Evolutionary conservation across 495 filamentous ascomycete genomes (phyloP).

Genomic region (Penicillium tannophilum): DNA sequence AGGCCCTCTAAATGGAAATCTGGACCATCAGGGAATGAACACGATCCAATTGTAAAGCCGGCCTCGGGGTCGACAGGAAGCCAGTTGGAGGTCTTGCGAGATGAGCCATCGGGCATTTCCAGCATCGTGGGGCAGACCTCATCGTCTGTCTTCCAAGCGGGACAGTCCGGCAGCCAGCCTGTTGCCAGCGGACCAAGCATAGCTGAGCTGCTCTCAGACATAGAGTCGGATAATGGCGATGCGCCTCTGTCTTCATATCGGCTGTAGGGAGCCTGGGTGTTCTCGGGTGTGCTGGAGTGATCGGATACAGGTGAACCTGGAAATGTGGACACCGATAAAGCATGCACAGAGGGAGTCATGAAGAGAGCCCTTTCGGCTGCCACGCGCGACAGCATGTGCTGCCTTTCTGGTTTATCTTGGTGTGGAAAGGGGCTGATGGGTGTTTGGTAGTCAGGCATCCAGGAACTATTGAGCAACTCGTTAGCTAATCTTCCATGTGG

Average conservation of each 20-base stretch:
- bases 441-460: background rate
- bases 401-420: slow-evolving; percentile 9
- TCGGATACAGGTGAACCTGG: slow-evolving; percentile 26
- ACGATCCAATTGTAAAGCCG: slow-evolving; percentile 36
- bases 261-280: slow-evolving; percentile 15
- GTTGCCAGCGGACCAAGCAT: background rate
- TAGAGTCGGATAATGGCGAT: background rate
- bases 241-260: slow-evolving; percentile 23
- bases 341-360: slow-evolving; percentile 27
- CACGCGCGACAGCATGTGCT: slow-evolving; percentile 24
- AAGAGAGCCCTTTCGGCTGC: slow-evolving; percentile 42
- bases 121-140: slow-evolving; percentile 30
- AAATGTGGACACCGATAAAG: slow-evolving; percentile 7
- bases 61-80: slow-evolving; percentile 39
- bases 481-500: background rate
- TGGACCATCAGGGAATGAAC: background rate
- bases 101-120: slow-evolving; percentile 44
- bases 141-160: slow-evolving; percentile 6
- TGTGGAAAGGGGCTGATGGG: slow-evolving; percentile 5
- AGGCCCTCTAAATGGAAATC: slow-evolving; percentile 5
- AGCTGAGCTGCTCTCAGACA: background rate
- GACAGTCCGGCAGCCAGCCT: background rate
- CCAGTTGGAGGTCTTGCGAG: slow-evolving; percentile 40
- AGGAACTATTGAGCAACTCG: background rate
- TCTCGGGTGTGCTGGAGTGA: slow-evolving; percentile 29